Evolutionary conservation across 306 rosid species (phyloP), one percentile per base, ranked within the genome.

Genomic region (Senna tora): DNA sequence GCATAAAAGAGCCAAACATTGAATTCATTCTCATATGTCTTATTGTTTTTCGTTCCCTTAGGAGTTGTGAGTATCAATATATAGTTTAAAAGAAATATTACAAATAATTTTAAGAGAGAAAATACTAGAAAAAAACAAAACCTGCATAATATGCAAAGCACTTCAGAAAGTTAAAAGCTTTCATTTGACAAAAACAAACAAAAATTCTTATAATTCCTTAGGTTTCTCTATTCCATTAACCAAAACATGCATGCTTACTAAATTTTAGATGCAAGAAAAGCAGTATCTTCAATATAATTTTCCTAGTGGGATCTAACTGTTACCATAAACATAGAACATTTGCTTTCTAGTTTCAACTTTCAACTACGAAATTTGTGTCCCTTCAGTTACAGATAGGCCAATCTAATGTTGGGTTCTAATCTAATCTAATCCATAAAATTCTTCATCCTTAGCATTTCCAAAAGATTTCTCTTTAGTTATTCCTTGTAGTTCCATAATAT

Each of bases 111-210:
- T n/a, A 9, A 39, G 30, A 25, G 33, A 36, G 5, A 21, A 0
- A 9, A 12, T 47, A 32, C 3, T 17, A 46, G 2, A 54, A 54
- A 5, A 21, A 9, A 38, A 52, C 13, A 17, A 22, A 55, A 46
- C 13, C 54, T 16, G 12, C 45, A 71, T 28, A 42, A 41, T n/a
- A n/a, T 41, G 65, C 66, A 57, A 28, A 30, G 67, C 19, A 57
- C 57, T 60, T 19, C 16, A 45, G 9, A 59, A 25, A 59, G 69
- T 15, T 10, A 62, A 72, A 59, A 58, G 68, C 68, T 72, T 59
- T 11, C 15, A 14, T n/a, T 58, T 16, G 15, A 58, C 33, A 17
- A 72, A 72, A 5, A 58, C 4, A 55, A 66, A 16, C 12, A 36
- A 46, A 41, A 54, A 5, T 53, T 55, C 30, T 45, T 45, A 13